phyloP scores from a whole-genome alignment of 768 basidiomycete genomes.

The Lactarius indigo region DNA sequence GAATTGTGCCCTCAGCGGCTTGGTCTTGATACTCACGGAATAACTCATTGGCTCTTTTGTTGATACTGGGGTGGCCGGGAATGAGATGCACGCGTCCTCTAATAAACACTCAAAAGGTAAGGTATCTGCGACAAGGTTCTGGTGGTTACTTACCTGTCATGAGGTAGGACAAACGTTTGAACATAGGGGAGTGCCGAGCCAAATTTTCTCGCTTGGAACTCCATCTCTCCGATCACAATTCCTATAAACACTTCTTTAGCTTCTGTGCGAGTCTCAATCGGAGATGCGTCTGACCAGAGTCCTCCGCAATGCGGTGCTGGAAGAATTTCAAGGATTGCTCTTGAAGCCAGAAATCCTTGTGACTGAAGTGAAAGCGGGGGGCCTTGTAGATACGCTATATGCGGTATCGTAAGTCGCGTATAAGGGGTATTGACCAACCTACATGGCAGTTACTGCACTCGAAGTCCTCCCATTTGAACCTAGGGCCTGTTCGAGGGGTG shows the following conservation, averaged over 20 bases:
- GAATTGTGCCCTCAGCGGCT: conserved; percentile 50
- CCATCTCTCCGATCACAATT: conserved; percentile 15
- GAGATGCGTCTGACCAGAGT: conserved; percentile 24
- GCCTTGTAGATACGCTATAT: conserved; percentile 19
- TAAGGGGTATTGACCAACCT: conserved; percentile 17
- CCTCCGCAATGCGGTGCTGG: conserved; percentile 20
- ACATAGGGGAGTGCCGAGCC: conserved; percentile 30
- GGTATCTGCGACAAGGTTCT: not conserved
- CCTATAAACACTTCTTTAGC: conserved; percentile 19
- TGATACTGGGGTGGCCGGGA: conserved; percentile 37
- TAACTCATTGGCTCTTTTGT: conserved; percentile 48
- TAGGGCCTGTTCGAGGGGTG: conserved; percentile 31
- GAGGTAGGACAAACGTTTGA: conserved; percentile 44
- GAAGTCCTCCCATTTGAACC: conserved; percentile 73
- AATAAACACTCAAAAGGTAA: not conserved
- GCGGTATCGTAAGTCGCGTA: not conserved
- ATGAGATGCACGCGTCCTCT: conserved; percentile 67
- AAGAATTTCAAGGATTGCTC: conserved; percentile 15
- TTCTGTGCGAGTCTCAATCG: too few relatives aligned
- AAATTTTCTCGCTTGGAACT: conserved; percentile 12
- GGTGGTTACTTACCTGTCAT: conserved; percentile 20
- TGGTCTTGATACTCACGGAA: conserved; percentile 67
- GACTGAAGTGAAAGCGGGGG: conserved; percentile 5
- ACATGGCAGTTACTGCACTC: conserved; percentile 64
- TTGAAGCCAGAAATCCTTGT: conserved; percentile 23